Conservation (phyloP, 306 rosid species). For the Lupinus albus region DNA sequence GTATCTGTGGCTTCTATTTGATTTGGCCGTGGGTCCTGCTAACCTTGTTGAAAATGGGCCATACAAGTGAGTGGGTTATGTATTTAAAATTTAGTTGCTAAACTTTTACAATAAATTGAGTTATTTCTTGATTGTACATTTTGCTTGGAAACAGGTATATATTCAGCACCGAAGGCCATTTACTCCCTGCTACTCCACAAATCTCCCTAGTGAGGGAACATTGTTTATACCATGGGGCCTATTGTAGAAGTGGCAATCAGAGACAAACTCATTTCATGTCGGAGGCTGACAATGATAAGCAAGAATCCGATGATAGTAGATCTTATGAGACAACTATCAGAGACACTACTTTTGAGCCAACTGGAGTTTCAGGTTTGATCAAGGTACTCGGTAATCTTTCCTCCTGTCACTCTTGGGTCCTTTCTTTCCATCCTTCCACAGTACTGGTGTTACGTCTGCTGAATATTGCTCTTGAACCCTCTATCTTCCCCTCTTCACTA, state of each 20-base stretch:
- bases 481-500: conserved; percentile 16
- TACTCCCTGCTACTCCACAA: conserved; percentile 88
- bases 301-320: conserved; percentile 64
- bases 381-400: conserved; percentile 56
- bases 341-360: conserved; percentile 53
- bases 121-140: conserved; percentile 9
- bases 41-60: conserved; percentile 97
- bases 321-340: too few relatives aligned
- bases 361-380: conserved; percentile 63
- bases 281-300: conserved; percentile 52
- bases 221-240: conserved; percentile 82
- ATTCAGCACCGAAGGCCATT: conserved; percentile 96
- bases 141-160: conserved; percentile 61
- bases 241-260: conserved; percentile 60
- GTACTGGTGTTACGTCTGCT: conserved; percentile 8
- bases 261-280: conserved; percentile 48
- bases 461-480: conserved; percentile 17
- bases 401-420: conserved; percentile 1
- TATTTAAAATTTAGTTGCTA: conserved; percentile 32
- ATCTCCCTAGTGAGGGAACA: conserved; percentile 76
- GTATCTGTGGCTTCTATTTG: conserved; percentile 98
- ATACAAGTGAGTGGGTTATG: conserved; percentile 71
- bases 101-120: conserved; percentile 30
- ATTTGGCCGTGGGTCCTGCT: conserved; percentile 91
- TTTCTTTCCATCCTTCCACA: conserved; percentile 23